These are phyloP conservation scores for Globisporangium abappressorium DNA, from an alignment of 352 stramenopile genomes.

Conservation along the genomic window DNA sequence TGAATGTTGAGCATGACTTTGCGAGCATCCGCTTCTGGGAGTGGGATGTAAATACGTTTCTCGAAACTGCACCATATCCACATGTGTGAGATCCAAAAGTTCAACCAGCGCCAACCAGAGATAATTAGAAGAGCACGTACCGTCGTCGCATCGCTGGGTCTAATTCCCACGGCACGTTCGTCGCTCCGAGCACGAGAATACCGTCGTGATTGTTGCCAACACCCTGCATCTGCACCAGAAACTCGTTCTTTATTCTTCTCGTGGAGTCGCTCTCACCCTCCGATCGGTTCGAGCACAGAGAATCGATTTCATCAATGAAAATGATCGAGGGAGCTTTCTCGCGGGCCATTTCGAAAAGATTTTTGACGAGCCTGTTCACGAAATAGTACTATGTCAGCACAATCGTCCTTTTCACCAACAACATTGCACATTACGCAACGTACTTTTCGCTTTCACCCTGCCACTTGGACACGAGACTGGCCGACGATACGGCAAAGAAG, in stretches of 20 bases:
- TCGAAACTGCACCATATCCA: slow-evolving; percentile 85
- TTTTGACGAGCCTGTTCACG: slow-evolving; percentile 90
- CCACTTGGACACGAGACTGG: slow-evolving; percentile 98
- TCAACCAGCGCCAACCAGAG: neutral
- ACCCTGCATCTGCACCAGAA: slow-evolving; percentile 98
- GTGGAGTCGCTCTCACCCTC: slow-evolving; percentile 96
- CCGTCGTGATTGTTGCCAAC: slow-evolving; percentile 89
- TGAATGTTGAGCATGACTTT: slow-evolving; percentile 97
- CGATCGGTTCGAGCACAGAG: slow-evolving; percentile 88
- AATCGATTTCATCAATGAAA: slow-evolving; percentile 98
- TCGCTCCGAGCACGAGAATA: slow-evolving; percentile 95
- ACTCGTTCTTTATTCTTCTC: slow-evolving; percentile 97
- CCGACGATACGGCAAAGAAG: slow-evolving; percentile 98
- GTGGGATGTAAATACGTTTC: slow-evolving; percentile 98
- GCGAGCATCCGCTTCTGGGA: slow-evolving; percentile 91
- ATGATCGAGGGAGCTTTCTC: slow-evolving; percentile 94
- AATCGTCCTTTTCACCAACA: slow-evolving; percentile 2
- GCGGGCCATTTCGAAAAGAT: slow-evolving; percentile 98
- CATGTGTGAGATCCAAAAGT: slow-evolving; percentile 14
- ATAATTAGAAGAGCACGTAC: slow-evolving; percentile 27
- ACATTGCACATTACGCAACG: neutral
- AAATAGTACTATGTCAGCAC: neutral
- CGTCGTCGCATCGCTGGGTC: slow-evolving; percentile 95
- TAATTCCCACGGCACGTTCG: slow-evolving; percentile 98
- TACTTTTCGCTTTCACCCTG: slow-evolving; percentile 95